These are phyloP conservation scores for Vaccinium macrocarpon DNA, from an alignment of 148 eudicot genomes.

Conservation along the genomic window DNA sequence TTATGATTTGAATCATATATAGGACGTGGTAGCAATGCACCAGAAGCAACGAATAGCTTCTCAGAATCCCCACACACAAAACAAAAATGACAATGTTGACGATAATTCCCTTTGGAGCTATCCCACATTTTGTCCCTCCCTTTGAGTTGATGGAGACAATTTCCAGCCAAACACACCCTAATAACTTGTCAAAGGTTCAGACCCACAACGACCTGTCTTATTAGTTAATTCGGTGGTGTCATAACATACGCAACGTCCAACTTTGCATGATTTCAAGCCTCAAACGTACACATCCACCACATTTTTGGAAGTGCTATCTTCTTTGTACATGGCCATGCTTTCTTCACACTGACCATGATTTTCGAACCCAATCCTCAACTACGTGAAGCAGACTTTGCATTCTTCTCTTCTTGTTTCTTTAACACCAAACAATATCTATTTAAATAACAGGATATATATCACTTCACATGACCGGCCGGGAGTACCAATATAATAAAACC, in stretches of 20 bases:
- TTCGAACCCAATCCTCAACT: not conserved
- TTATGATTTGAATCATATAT: not conserved
- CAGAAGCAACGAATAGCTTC: not conserved
- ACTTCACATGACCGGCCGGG: not conserved
- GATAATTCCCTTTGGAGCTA: not conserved
- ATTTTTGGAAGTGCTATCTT: not conserved
- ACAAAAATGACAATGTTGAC: not conserved
- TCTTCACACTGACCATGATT: not conserved
- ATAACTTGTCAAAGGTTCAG: not conserved
- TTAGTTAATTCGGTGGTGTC: not conserved
- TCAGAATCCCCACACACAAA: not conserved
- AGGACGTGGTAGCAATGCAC: not conserved
- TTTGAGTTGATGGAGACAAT: not conserved
- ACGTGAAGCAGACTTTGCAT: not conserved
- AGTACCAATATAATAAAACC: not conserved
- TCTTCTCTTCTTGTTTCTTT: not conserved
- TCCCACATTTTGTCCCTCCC: not conserved
- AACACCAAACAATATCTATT: not conserved
- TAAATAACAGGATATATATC: not conserved
- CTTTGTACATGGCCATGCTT: not conserved
- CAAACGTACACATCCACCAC: conserved; percentile 13
- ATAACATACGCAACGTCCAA: not conserved
- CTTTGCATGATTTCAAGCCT: not conserved
- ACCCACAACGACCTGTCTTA: not conserved
- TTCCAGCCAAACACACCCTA: not conserved